Evolutionary conservation across 2,329 filamentous ascomycete species (phyloP), one percentile per base, ranked within the genome.

Genomic region (Phialemoniopsis sp.): DNA sequence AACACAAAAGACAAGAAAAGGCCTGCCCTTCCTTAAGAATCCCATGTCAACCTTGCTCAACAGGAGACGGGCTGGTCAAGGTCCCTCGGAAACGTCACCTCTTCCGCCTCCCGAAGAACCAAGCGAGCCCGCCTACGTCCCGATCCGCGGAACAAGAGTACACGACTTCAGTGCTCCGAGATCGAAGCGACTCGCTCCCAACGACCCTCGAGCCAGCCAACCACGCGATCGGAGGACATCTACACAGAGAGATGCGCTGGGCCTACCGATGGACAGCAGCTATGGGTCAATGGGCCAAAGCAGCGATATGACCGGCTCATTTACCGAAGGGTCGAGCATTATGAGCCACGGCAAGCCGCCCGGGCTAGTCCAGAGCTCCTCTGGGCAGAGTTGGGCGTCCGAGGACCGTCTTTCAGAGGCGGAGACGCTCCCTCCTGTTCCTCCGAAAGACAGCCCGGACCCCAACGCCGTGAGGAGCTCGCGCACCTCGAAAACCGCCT

Each of bases 121-220:
- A 0, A 66, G 69, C 13, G 71, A 73, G 48, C 67, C 69, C 5
- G 57, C 60, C 15, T 81, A 82, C 48, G 80, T 84, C 49, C 80
- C 80, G 14, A 85, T 85, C 46, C 72, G 70, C 51, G 82, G 77
- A 36, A 85, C 76, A 8, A 67, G 71, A 34, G 72, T 83, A 36
- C 82, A 85, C 53, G 81, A 80, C 55, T 85, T 82, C 50, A 83
- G 78, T 51, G 78, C 76, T 0, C 80, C 79, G 2, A 65, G 78
- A 36, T 68, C 67, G 17, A 70, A 64, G 44, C 69, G 58, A 34
- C 57, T 63, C 19, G 46, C n/a, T n/a, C n/a, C n/a, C n/a, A n/a
- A n/a, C n/a, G n/a, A n/a, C n/a, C 49, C 41, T 36, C 41, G 39
- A 17, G 17, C 17, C 15, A n/a, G 18, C 16, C 21, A 6, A 16